phyloP scores from a whole-genome alignment of 345 rosid species.

The Carallia brachiata region DNA sequence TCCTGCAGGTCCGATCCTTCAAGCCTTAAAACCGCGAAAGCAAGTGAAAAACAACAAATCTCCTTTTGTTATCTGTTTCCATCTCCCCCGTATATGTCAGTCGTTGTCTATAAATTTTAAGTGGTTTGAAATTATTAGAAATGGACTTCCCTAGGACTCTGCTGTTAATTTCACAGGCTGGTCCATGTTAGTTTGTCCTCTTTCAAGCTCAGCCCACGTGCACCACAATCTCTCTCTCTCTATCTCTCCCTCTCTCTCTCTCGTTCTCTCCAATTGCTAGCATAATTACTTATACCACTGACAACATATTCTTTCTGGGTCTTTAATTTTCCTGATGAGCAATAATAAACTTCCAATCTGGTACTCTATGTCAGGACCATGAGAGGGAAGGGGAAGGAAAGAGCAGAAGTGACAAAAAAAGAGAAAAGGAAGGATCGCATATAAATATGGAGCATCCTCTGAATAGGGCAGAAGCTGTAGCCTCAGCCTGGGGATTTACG shows the following conservation, averaged over 20 bases:
- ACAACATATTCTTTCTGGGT: background rate
- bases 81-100: background rate
- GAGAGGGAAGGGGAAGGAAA: conserved; percentile 9
- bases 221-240: conserved; percentile 16
- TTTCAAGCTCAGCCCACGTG: conserved; percentile 33
- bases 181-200: conserved; percentile 27
- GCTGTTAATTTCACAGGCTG: conserved; percentile 32
- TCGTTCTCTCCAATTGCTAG: background rate
- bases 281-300: background rate
- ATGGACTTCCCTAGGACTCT: background rate
- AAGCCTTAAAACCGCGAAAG: no score
- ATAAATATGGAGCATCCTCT: conserved; percentile 42
- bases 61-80: no score
- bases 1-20: no score
- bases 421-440: background rate
- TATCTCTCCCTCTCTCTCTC: no score
- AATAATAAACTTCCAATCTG: background rate
- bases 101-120: background rate
- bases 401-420: background rate
- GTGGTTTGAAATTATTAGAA: background rate
- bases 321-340: background rate
- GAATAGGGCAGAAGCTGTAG: conserved; percentile 63
- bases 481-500: conserved; percentile 71
- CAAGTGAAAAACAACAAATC: no score
- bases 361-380: conserved; percentile 1